Conservation (phyloP, 2,329 filamentous ascomycete genomes). For the Alternaria consortialis region DNA sequence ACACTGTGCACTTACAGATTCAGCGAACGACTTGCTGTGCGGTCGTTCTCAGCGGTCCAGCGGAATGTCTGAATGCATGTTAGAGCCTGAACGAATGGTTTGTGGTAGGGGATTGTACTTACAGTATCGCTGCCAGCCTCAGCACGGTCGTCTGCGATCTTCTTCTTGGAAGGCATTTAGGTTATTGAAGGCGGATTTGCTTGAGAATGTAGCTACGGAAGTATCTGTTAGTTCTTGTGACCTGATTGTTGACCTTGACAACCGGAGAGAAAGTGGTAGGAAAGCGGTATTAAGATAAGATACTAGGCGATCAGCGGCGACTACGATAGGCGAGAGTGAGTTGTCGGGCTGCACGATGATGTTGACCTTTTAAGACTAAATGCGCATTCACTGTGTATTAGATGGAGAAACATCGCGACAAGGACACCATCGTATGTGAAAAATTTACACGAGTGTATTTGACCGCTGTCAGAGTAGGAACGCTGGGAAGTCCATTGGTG, state of each 20-base stretch:
- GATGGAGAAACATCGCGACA: too few relatives aligned
- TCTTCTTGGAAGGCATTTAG: background rate
- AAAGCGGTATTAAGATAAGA: background rate
- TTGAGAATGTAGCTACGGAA: background rate
- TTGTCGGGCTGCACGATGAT: background rate
- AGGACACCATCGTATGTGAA: background rate
- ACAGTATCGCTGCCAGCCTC: background rate
- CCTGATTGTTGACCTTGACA: background rate
- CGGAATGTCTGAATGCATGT: background rate
- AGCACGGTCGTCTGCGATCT: background rate
- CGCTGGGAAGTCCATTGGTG: too few relatives aligned
- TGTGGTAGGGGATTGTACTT: background rate
- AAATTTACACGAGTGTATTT: background rate
- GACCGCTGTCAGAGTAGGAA: background rate
- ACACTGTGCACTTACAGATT: rapidly evolving
- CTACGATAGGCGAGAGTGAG: background rate
- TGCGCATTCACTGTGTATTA: background rate
- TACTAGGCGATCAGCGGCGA: background rate
- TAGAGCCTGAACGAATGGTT: background rate
- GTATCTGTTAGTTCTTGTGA: background rate
- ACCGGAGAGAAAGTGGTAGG: background rate
- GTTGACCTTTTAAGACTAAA: too few relatives aligned
- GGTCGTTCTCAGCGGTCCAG: background rate
- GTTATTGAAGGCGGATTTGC: too few relatives aligned
- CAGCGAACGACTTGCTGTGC: background rate